Evolutionary conservation across 2,329 filamentous ascomycete genomes (phyloP), one percentile per base, ranked within the genome.

Genomic region (Penicillium hordei): DNA sequence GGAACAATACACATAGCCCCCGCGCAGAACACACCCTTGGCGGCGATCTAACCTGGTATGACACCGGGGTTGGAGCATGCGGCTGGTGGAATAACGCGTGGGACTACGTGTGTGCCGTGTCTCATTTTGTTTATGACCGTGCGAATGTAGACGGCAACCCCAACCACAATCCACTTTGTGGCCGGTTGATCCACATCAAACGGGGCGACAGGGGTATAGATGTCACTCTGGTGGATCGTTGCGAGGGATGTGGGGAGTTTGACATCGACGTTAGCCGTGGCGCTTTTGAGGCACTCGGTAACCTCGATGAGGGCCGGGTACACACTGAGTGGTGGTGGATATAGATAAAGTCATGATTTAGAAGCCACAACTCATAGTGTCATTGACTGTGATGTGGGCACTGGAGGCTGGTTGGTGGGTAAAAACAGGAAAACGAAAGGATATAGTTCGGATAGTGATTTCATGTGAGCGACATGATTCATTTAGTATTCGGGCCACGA

Each of bases 1-100:
- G 10, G 19, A 54, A 54, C n/a, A 39, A n/a, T 10, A 54, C 33
- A 33, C 6, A 31, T 6, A 19, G 4, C 7, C 67, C 40, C 64
- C 82, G 55, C 76, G 78, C 12, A 76, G 80, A 1, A 79, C n/a
- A 53, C 81, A 0, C 85, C 83, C 65, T 81, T 76, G 46, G 23
- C 4, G 88, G 87, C 52, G 86, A 90, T 49, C 71, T 90, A 50
- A 91, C 88, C 0, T 93, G 86, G 76, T 93, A 89, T 71, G 76
- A 78, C 19, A 83, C 88, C 0, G 83, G 73, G 0, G 79, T 90
- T 4, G 89, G 90, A 13, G 86, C 89, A 0, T 93, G 90, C 69
- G 90, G 89, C 5, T 73, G 82, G 33, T 79, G 75, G 1, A 85
- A 83, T 52, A 73, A 69, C 1, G 76, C 79, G 8, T 73, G 71